A percentile compares a stretch with the other conserved stretches of the same genome.
Conservation (phyloP, 2,329 filamentous ascomycete species). For the Alternaria hordeiaustralica region DNA sequence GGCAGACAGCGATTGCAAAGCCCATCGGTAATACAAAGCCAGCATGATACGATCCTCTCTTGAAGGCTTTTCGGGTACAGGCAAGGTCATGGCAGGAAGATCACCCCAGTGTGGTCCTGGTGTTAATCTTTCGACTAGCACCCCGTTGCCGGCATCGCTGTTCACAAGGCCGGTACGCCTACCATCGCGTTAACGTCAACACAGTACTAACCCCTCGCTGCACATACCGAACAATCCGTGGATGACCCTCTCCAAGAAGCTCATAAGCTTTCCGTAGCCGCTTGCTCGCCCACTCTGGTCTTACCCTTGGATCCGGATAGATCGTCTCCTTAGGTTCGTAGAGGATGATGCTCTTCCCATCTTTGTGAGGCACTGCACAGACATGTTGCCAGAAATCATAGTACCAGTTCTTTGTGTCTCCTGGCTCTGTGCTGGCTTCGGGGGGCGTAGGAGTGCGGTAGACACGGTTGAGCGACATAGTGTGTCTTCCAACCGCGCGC, state of each 20-base stretch:
- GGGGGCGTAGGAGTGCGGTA: not conserved
- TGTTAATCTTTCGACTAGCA: not conserved
- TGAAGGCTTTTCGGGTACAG: not conserved
- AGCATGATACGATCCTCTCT: constrained; percentile 7
- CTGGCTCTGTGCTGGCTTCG: not conserved
- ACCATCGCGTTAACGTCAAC: not conserved
- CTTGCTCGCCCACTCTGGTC: not conserved
- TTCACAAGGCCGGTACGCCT: not conserved
- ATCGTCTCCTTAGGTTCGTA: not conserved
- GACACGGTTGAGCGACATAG: not conserved
- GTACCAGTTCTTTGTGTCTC: not conserved
- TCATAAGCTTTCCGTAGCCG: not conserved
- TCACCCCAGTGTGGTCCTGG: constrained; percentile 1
- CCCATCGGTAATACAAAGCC: constrained; percentile 15
- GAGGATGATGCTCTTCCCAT: not conserved
- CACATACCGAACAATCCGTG: not conserved
- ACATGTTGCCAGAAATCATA: not conserved
- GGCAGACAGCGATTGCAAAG: constrained; percentile 14
- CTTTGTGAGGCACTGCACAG: not conserved
- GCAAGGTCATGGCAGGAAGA: constrained; percentile 8
- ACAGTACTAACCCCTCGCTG: accelerated
- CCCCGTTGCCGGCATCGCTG: not conserved
- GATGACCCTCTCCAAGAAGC: not conserved
- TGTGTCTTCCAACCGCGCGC: not conserved
- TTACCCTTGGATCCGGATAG: not conserved